Evolutionary conservation across 2,329 filamentous ascomycete genomes (phyloP).

Genomic region (Pseudomassariella vexata): DNA sequence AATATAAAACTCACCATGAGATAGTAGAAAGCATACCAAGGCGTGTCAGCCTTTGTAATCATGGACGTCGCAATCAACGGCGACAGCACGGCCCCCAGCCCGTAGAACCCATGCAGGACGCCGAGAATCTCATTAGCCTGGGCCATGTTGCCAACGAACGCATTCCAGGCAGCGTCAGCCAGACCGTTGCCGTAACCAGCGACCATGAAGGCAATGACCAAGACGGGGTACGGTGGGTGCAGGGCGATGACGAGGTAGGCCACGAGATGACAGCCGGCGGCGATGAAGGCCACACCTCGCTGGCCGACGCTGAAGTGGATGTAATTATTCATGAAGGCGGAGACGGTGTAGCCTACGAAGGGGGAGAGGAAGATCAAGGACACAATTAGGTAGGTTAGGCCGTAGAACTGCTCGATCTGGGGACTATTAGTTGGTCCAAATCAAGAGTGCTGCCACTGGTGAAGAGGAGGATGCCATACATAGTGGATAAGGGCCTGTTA

Average conservation of each 20-base stretch:
- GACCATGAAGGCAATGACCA: slow-evolving; percentile 60
- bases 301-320: slow-evolving; percentile 45
- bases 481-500: slow-evolving; percentile 44
- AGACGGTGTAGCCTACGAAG: slow-evolving; percentile 37
- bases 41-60: slow-evolving; percentile 53
- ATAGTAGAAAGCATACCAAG: slow-evolving; percentile 72
- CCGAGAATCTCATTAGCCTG: slow-evolving; percentile 66
- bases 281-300: slow-evolving; percentile 61
- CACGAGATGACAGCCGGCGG: slow-evolving; percentile 53
- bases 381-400: slow-evolving; percentile 39
- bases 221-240: slow-evolving; percentile 63
- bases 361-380: slow-evolving; percentile 43
- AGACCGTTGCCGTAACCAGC: slow-evolving; percentile 68
- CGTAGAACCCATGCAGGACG: slow-evolving; percentile 64
- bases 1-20: slow-evolving; percentile 53
- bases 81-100: slow-evolving; percentile 60
- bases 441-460: not conserved
- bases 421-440: not conserved
- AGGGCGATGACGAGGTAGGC: slow-evolving; percentile 57
- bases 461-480: slow-evolving; percentile 26
- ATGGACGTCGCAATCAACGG: slow-evolving; percentile 66
- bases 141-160: slow-evolving; percentile 58
- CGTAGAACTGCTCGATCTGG: slow-evolving; percentile 39
- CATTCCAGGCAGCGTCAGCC: slow-evolving; percentile 50
- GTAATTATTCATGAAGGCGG: slow-evolving; percentile 36